phyloP scores from a whole-genome alignment of 2,329 filamentous ascomycete species.

The Colletotrichum sp. region DNA sequence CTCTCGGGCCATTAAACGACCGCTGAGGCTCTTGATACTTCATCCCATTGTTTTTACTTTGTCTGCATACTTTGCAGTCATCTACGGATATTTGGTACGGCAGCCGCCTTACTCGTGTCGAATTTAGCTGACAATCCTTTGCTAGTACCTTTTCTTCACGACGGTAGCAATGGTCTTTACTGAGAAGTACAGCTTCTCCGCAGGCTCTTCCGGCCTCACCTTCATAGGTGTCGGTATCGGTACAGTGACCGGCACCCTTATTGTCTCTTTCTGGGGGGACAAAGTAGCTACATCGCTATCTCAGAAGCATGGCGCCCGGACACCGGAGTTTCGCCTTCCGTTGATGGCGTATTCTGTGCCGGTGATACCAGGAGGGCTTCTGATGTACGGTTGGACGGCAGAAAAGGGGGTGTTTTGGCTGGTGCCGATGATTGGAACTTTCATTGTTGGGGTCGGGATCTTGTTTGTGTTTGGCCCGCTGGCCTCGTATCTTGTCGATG shows the following conservation, averaged over 20 bases:
- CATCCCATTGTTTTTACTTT: slow-evolving; percentile 58
- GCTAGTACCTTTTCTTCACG: slow-evolving; percentile 46
- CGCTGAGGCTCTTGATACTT: slow-evolving; percentile 50
- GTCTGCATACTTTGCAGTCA: slow-evolving; percentile 38
- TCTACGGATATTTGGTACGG: slow-evolving; percentile 34
- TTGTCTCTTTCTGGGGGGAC: slow-evolving; percentile 28
- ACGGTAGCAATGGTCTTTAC: slow-evolving; percentile 43
- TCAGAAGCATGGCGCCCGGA: slow-evolving; percentile 18
- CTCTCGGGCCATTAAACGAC: slow-evolving; percentile 44
- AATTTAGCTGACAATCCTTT: slow-evolving; percentile 23
- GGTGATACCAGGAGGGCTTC: slow-evolving; percentile 31
- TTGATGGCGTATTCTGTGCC: slow-evolving; percentile 22
- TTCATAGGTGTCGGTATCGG: slow-evolving; percentile 55
- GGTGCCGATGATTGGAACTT: slow-evolving; percentile 57
- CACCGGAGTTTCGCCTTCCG: slow-evolving; percentile 25
- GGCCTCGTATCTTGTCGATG: slow-evolving; percentile 57
- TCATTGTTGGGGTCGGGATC: slow-evolving; percentile 49
- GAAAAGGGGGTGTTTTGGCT: slow-evolving; percentile 63
- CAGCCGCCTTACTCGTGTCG: not conserved
- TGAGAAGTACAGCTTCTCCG: slow-evolving; percentile 35
- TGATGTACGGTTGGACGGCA: slow-evolving; percentile 36
- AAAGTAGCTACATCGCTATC: slow-evolving; percentile 11
- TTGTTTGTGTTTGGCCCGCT: not conserved
- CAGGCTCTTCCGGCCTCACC: slow-evolving; percentile 37
- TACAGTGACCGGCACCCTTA: slow-evolving; percentile 12